phyloP scores from a whole-genome alignment of 768 basidiomycete genomes.

The Leccinum disarticulatum region DNA sequence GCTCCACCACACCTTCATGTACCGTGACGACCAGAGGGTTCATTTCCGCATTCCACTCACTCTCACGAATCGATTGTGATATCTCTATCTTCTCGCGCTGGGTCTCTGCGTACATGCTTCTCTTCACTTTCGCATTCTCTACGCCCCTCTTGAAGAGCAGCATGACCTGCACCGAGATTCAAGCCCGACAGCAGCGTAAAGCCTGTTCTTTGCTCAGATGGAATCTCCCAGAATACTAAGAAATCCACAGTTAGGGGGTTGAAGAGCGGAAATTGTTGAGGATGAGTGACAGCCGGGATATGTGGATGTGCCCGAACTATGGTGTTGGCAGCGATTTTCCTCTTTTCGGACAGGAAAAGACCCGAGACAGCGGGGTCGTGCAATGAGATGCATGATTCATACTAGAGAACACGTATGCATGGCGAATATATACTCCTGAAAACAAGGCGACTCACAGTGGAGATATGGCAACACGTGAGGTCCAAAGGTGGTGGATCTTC shows the following conservation, averaged over 20 bases:
- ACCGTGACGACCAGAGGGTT: slow-evolving; percentile 63
- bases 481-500: slow-evolving; percentile 53
- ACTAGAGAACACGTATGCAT: slow-evolving; percentile 9
- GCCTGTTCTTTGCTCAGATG: slow-evolving; percentile 59
- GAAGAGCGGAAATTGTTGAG: slow-evolving; percentile 76
- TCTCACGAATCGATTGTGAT: slow-evolving; percentile 61
- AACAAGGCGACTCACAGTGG: slow-evolving; percentile 38
- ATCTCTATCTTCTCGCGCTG: slow-evolving; percentile 67
- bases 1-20: slow-evolving; percentile 45
- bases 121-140: slow-evolving; percentile 62
- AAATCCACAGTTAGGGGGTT: slow-evolving; percentile 72
- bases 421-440: not conserved
- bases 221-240: slow-evolving; percentile 73
- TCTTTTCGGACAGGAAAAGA: slow-evolving; percentile 54
- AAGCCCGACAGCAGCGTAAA: slow-evolving; percentile 57
- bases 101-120: slow-evolving; percentile 93
- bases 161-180: slow-evolving; percentile 68
- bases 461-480: slow-evolving; percentile 49
- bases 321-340: slow-evolving; percentile 39
- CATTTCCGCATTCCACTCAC: slow-evolving; percentile 79
- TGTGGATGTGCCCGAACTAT: slow-evolving; percentile 48
- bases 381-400: slow-evolving; percentile 16
- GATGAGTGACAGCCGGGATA: slow-evolving; percentile 52
- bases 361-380: slow-evolving; percentile 28
- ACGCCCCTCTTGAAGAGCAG: slow-evolving; percentile 56